phyloP scores from a whole-genome alignment of 1,139 yeast genomes.

The Suhomyces bribrorum region DNA sequence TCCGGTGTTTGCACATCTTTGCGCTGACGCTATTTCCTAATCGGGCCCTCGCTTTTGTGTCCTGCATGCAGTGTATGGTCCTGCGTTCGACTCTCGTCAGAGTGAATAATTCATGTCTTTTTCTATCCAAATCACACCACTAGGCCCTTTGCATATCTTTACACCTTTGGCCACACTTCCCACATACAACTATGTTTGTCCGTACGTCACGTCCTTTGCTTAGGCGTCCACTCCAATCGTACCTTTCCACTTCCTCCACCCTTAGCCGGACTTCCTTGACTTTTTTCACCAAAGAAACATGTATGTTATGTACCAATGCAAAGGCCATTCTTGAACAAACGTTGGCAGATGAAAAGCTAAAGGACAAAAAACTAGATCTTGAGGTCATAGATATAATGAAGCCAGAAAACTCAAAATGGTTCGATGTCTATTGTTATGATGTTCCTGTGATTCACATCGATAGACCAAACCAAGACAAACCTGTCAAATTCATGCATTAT shows the following conservation, averaged over 20 bases:
- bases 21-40: too few relatives aligned
- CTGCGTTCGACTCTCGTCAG: too few relatives aligned
- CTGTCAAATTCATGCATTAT: slow-evolving; percentile 76
- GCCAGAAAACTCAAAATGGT: slow-evolving; percentile 70
- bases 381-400: slow-evolving; percentile 65
- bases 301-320: slow-evolving; percentile 79
- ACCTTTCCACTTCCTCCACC: slow-evolving; percentile 1
- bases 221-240: neutral
- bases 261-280: slow-evolving; percentile 36
- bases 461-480: slow-evolving; percentile 43
- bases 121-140: too few relatives aligned
- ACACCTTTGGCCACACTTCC: too few relatives aligned
- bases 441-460: slow-evolving; percentile 86
- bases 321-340: slow-evolving; percentile 51
- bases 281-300: slow-evolving; percentile 75
- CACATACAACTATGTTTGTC: neutral
- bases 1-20: too few relatives aligned
- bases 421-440: slow-evolving; percentile 82
- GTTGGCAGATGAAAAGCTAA: slow-evolving; percentile 27
- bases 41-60: too few relatives aligned
- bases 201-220: neutral
- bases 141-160: too few relatives aligned
- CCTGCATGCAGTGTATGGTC: too few relatives aligned
- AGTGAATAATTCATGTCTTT: too few relatives aligned
- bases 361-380: slow-evolving; percentile 34